Evolutionary conservation across 1,284 basidiomycete species (phyloP).

Genomic region (Apiotrichum gracile): DNA sequence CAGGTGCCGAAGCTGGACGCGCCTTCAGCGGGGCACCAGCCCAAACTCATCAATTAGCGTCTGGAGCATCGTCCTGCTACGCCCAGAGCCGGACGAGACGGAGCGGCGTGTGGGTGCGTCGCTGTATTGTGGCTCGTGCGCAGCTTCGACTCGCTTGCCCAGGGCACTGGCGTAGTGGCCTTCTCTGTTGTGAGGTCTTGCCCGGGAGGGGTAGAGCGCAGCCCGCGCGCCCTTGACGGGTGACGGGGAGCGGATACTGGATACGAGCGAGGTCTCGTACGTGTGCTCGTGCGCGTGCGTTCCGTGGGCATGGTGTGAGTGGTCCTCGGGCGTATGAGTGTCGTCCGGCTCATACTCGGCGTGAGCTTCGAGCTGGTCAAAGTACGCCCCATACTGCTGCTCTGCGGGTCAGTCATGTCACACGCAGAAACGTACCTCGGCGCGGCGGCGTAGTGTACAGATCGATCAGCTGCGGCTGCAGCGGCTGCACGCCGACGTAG

Average conservation of each 20-base stretch:
- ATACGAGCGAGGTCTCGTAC: neutral
- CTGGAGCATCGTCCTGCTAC: conserved; percentile 14
- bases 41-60: conserved; percentile 35
- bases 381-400: too few species aligned
- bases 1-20: too few species aligned
- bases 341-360: neutral
- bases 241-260: neutral
- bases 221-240: neutral
- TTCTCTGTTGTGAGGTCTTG: too few species aligned
- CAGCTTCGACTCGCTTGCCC: too few species aligned
- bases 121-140: too few species aligned
- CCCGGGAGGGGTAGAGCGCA: neutral
- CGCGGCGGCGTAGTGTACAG: conserved; percentile 1
- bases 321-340: neutral
- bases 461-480: neutral
- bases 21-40: too few species aligned
- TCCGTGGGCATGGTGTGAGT: neutral
- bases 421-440: too few species aligned
- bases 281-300: neutral
- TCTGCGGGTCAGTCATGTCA: too few species aligned
- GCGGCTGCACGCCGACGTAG: neutral
- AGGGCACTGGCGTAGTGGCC: too few species aligned
- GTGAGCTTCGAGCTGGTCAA: neutral
- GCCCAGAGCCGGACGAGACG: neutral
- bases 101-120: too few species aligned